Conservation (phyloP, 306 rosid genomes). For the Corylus americana region DNA sequence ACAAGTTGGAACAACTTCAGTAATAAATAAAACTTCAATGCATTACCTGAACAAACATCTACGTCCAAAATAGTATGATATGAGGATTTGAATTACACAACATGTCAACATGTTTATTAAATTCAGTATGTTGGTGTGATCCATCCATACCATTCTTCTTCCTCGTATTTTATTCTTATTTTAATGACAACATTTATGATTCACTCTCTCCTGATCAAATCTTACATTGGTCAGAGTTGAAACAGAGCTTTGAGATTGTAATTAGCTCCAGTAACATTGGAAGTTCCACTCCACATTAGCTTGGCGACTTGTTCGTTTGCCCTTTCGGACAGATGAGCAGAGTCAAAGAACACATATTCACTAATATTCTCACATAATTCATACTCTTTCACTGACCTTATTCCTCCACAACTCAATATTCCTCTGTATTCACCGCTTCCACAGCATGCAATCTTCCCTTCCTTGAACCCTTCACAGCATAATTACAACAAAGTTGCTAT, state of each 20-base stretch:
- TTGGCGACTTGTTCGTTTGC: constrained; percentile 36
- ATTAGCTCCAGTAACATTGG: constrained; percentile 27
- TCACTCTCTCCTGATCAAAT: not conserved
- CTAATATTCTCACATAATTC: constrained; percentile 35
- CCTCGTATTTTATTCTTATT: too few relatives aligned
- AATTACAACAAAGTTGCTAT: not conserved
- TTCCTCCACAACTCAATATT: constrained; percentile 47
- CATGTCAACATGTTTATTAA: not conserved
- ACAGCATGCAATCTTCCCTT: constrained; percentile 46
- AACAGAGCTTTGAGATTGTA: constrained; percentile 36
- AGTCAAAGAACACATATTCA: constrained; percentile 46
- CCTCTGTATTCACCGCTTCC: constrained; percentile 54
- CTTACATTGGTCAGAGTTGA: constrained; percentile 13
- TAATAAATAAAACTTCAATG: too few relatives aligned
- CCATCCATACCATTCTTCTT: too few relatives aligned
- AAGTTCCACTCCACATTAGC: constrained; percentile 39
- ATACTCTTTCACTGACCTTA: constrained; percentile 30
- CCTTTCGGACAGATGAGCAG: constrained; percentile 38
- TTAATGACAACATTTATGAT: too few relatives aligned
- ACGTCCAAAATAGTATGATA: not conserved
- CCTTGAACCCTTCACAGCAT: constrained; percentile 37
- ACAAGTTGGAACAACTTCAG: too few relatives aligned
- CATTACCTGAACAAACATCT: too few relatives aligned
- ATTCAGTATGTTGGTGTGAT: not conserved
- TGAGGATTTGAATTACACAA: not conserved